Evolutionary conservation across 2,329 filamentous ascomycete species (phyloP).

Genomic region (Fusarium sp.): DNA sequence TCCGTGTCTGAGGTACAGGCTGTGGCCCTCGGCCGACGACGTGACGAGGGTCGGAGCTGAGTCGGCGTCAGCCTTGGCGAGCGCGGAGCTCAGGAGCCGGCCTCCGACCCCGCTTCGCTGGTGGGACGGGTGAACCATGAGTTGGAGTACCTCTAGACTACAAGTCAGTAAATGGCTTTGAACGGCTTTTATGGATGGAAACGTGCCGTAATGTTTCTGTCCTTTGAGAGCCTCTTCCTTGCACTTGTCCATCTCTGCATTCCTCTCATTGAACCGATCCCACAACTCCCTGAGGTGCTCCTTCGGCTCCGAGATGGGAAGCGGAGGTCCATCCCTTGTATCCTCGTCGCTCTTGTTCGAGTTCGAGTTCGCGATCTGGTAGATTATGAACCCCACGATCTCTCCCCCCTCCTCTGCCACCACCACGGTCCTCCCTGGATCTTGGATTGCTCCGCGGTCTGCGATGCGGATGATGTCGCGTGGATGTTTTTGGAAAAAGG

Average conservation of each 20-base stretch:
- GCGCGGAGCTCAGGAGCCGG: conserved; percentile 21
- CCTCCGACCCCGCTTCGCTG: conserved; percentile 39
- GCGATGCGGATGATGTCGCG: conserved; percentile 28
- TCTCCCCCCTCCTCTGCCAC: conserved; percentile 25
- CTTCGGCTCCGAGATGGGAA: conserved; percentile 23
- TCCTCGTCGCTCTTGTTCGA: background rate
- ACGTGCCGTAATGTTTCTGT: conserved; percentile 30
- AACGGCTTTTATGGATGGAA: background rate
- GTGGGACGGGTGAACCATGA: conserved; percentile 40
- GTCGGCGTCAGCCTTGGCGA: conserved; percentile 30
- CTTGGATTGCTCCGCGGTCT: conserved; percentile 25
- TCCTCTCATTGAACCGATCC: conserved; percentile 29
- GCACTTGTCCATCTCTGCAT: conserved; percentile 29
- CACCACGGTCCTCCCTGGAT: conserved; percentile 31
- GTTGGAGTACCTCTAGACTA: conserved; percentile 33
- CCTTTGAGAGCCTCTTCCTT: conserved; percentile 32
- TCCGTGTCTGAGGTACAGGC: conserved; percentile 29
- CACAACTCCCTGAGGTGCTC: conserved; percentile 37
- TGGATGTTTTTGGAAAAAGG: conserved; percentile 35
- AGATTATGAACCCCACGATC: conserved; percentile 36
- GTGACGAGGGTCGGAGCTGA: conserved; percentile 21
- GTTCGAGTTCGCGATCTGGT: conserved; percentile 12
- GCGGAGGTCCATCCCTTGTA: background rate
- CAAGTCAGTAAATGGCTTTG: background rate
- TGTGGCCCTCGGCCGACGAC: conserved; percentile 33